Evolutionary conservation across 2,329 filamentous ascomycete genomes (phyloP), one percentile per base, ranked within the genome.

Genomic region (Myotisia sp.): DNA sequence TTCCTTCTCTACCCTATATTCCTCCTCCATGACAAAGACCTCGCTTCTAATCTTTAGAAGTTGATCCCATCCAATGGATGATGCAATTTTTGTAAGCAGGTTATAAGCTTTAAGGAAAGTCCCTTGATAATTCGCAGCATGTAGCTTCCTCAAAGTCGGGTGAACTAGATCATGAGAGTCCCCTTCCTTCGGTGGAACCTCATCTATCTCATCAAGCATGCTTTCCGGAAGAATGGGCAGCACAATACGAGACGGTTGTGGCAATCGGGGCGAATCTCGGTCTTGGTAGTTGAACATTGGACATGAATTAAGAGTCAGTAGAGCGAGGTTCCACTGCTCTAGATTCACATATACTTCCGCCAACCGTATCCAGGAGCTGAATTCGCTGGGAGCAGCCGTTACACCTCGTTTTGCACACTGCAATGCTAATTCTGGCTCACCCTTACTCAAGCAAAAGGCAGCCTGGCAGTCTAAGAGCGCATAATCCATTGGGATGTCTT

Each of bases 221-320:
- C 83, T 92, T 56, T 95, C 90, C 0, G 80, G 71, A 34, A 95
- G 68, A 10, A 87, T 81, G 0, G 90, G 90, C 9, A 98, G 70
- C 46, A 81, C 75, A 26, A 95, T 80, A 37, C 85, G 81, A 47
- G 80, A 79, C 0, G 90, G 86, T 51, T 93, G 85, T 1, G 90
- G 90, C 79, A 95, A 87, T 39, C 90, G 63, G 3, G 90, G 90
- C 4, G 85, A 79, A 54, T 98, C 90, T 58, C 94, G 95, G 59
- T 98, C 90, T 58, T 95, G 90, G 57, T 98, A 95, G 5, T 90
- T 98, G 58, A 98, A 98, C 90, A 98, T 98, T 6, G 90, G 90
- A 56, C 90, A 98, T 12, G 90, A 98, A 61, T 98, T 98, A 34
- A 98, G 69, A 3, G 90, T 95, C 4, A 92, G 76, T 16, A 98